These are phyloP conservation scores for Irpex lacteus DNA, from an alignment of 1,284 basidiomycete species.

Conservation along the genomic window DNA sequence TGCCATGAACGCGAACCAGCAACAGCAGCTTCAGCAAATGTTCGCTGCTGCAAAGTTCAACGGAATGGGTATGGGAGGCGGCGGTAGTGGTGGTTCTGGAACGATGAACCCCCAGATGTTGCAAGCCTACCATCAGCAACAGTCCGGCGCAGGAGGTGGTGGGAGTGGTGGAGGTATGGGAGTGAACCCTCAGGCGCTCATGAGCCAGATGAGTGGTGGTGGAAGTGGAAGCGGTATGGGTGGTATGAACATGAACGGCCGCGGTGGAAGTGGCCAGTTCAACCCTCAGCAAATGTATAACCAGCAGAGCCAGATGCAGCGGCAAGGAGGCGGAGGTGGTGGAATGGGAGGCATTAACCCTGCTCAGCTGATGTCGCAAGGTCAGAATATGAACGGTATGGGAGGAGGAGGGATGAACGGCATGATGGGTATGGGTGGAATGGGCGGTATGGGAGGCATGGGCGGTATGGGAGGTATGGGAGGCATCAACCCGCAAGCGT, in stretches of 20 bases:
- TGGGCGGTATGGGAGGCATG: constrained; percentile 10
- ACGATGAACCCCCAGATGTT: constrained; percentile 12
- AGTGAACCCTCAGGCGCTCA: constrained; percentile 14
- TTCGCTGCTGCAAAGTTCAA: constrained; percentile 14
- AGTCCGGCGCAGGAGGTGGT: background rate
- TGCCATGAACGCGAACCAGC: constrained; percentile 11
- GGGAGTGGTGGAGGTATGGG: constrained; percentile 4
- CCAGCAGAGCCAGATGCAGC: constrained; percentile 1
- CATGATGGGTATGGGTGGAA: constrained; percentile 6
- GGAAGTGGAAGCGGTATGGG: constrained; percentile 4
- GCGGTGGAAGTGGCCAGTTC: constrained; percentile 3
- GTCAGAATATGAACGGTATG: constrained; percentile 6
- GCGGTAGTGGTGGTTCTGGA: constrained; percentile 1
- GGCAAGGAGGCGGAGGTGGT: background rate
- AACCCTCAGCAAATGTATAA: constrained; percentile 12
- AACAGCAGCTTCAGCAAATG: constrained; percentile 18
- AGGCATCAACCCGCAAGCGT: constrained; percentile 4
- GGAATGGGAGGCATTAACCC: constrained; percentile 12
- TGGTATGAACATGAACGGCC: constrained; percentile 10
- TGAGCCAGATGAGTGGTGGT: constrained; percentile 4
- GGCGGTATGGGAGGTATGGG: constrained; percentile 10
- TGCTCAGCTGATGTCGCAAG: constrained; percentile 7
- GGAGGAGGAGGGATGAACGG: constrained; percentile 5
- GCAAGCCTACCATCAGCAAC: constrained; percentile 10
- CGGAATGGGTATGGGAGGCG: constrained; percentile 4